Evolutionary conservation across 1,139 yeast species (phyloP), one percentile per base, ranked within the genome.

Genomic region (Zygosaccharomyces sapae): DNA sequence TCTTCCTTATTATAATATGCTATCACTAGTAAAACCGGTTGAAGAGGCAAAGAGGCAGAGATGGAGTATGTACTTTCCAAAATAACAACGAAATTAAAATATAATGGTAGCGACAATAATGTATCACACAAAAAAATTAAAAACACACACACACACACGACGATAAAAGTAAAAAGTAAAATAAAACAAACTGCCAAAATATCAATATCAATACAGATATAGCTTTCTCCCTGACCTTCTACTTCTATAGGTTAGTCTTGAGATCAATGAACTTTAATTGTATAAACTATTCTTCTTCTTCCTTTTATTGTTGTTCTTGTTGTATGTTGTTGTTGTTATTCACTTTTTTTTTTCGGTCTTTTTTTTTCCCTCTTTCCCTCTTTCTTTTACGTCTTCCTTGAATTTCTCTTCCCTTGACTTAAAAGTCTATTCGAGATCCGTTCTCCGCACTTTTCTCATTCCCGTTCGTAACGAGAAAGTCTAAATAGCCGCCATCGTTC

Each of bases 291-390:
- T 27, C 12, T 10, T 9, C 12, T 27, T 27, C 16, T 16, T 16
- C 16, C 16, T 16, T 16, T 16, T 16, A 16, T 16, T 16, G 16
- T 16, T 16, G 16, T 16, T 16, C 16, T 16, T 16, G 16, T 16
- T 16, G 16, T 16, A 16, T 16, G 16, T 16, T 27, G 31, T 27
- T 27, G 31, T 27, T 27, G 31, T 27, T 27, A 27, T 27, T 27
- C 31, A 12, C 12, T 37, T 25, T 22, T 37, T 37, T 37, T 37
- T 37, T 37, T 25, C 30, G 18, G 39, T 8, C 13, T n/a, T 12
- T 27, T 27, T 27, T 27, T 10, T 27, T 27, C 30, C n/a, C n/a
- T 27, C 9, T 27, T 27, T 27, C 31, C n/a, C n/a, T 27, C 31
- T 9, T 27, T 27, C 31, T 27, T 27, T 10, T 12, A 27, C 9